Conservation (phyloP, 306 rosid species). For the Glycyrrhiza uralensis region DNA sequence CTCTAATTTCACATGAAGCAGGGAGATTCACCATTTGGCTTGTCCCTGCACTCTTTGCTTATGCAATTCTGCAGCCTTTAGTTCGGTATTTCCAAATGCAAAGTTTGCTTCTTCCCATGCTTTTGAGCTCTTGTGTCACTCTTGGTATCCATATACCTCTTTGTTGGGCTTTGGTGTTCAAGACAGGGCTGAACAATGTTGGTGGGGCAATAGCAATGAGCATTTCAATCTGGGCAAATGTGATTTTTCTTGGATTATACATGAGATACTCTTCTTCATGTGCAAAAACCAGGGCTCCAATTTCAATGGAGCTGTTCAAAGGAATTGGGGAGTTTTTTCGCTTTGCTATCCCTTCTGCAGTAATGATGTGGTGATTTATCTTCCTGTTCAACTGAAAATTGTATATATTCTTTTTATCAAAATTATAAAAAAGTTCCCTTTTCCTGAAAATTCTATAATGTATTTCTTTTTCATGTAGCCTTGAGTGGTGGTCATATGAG, state of each 20-base stretch:
- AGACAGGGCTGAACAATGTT: conserved; percentile 40
- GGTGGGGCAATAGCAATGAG: conserved; percentile 80
- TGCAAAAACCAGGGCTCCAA: conserved; percentile 43
- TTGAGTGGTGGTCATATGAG: conserved; percentile 78
- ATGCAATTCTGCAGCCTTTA: conserved; percentile 59
- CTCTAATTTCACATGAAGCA: conserved; percentile 66
- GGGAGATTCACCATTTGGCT: conserved; percentile 60
- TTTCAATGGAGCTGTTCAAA: conserved; percentile 50
- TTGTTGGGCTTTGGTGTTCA: conserved; percentile 79
- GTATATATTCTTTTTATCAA: background rate
- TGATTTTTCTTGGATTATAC: conserved; percentile 48
- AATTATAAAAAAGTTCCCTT: background rate
- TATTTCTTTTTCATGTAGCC: too few relatives aligned
- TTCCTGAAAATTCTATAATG: too few relatives aligned
- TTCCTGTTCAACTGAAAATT: background rate
- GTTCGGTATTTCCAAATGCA: conserved; percentile 68
- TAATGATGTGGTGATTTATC: conserved; percentile 63
- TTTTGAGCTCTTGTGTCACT: conserved; percentile 42
- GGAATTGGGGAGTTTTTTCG: conserved; percentile 61
- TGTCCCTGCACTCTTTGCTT: conserved; percentile 68
- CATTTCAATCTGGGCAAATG: conserved; percentile 67
- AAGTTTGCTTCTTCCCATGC: conserved; percentile 63
- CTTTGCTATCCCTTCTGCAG: conserved; percentile 69
- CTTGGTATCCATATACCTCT: conserved; percentile 51
- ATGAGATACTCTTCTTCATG: conserved; percentile 54